Evolutionary conservation across 805 yeast genomes (phyloP), one percentile per base, ranked within the genome.

Genomic region (Tetrapisispora fleetii): DNA sequence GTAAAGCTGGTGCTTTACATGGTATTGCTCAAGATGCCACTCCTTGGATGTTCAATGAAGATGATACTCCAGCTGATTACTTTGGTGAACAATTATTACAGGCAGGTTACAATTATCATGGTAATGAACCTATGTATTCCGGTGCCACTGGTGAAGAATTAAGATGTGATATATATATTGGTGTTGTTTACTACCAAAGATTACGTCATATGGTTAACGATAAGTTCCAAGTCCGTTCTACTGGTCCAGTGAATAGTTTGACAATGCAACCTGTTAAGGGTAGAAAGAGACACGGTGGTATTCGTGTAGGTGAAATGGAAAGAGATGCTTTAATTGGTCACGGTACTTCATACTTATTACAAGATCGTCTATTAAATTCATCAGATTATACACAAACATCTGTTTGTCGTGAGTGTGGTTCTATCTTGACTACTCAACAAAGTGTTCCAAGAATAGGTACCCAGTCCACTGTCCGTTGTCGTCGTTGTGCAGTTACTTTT

Each of bases 181-280:
- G 99, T 58, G 90, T 90, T 59, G 99, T 93, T 47, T 93, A 88
- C 74, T 93, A 93, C 72, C 99, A 93, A 75, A 81, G 99, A 73
- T 79, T 93, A 75, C 83, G 99, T 74, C 99, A 93, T 70, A 93
- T 93, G 99, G 99, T 93, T 55, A 93, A 93, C 75, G 99, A 93
- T 67, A 93, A 93, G 78, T 93, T 89, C 85, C 99, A 93, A 74
- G 99, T 93, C 46, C 85, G 99, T 72, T 87, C 97, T 5, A 93
- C 99, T 17, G 99, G 99, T 64, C 98, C 98, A 7, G 98, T 93
- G 27, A 91, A 91, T 69, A 80, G 93, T 36, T 77, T 93, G 66
- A 93, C 98, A 17, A 89, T 91, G 97, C 99, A 93, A 76, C 99
- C 99, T 38, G 99, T 93, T 49, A 93, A 93, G 73, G 99, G 99